Conservation (phyloP, 768 basidiomycete species). For the Trametes cinnabarina region DNA sequence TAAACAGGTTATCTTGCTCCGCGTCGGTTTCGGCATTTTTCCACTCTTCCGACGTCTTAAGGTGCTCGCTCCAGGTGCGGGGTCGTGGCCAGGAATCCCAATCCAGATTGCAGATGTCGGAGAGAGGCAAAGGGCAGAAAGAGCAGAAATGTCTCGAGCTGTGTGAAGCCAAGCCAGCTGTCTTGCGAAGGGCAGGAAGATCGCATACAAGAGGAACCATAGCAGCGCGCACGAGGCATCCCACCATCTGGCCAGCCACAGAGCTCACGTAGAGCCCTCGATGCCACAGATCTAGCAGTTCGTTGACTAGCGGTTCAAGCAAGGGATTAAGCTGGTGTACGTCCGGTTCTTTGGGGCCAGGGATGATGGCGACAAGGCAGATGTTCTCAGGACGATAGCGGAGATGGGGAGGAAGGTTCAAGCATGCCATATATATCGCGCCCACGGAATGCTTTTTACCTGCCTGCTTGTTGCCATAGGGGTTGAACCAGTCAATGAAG, state of each 20-base stretch:
- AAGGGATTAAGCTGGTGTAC: slow-evolving; percentile 37
- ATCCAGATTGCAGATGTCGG: slow-evolving; percentile 32
- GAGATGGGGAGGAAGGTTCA: slow-evolving; percentile 27
- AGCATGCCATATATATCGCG: slow-evolving; percentile 25
- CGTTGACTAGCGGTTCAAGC: slow-evolving; percentile 36
- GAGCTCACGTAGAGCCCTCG: slow-evolving; percentile 29
- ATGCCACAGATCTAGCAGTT: slow-evolving; percentile 36
- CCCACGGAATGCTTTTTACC: slow-evolving; percentile 9
- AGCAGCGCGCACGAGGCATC: slow-evolving; percentile 30
- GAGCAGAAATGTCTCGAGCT: slow-evolving; percentile 30
- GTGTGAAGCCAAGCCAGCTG: slow-evolving; percentile 27
- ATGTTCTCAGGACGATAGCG: slow-evolving; percentile 34
- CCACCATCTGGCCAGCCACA: slow-evolving; percentile 25
- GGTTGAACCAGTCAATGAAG: slow-evolving; percentile 22
- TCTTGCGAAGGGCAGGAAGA: slow-evolving; percentile 34
- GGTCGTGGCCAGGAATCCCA: slow-evolving; percentile 22
- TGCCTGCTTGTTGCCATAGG: slow-evolving; percentile 12
- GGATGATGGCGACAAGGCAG: slow-evolving; percentile 41
- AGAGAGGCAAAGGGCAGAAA: slow-evolving; percentile 23
- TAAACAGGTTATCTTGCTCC: slow-evolving; percentile 13
- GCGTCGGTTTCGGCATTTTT: slow-evolving; percentile 9
- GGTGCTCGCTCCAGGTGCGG: slow-evolving; percentile 20
- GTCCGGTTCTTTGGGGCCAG: slow-evolving; percentile 39
- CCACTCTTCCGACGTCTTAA: slow-evolving; percentile 21
- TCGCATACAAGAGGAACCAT: slow-evolving; percentile 38